Evolutionary conservation across 345 rosid species (phyloP), one percentile per base, ranked within the genome.

Genomic region (Pelargonium nanum): DNA sequence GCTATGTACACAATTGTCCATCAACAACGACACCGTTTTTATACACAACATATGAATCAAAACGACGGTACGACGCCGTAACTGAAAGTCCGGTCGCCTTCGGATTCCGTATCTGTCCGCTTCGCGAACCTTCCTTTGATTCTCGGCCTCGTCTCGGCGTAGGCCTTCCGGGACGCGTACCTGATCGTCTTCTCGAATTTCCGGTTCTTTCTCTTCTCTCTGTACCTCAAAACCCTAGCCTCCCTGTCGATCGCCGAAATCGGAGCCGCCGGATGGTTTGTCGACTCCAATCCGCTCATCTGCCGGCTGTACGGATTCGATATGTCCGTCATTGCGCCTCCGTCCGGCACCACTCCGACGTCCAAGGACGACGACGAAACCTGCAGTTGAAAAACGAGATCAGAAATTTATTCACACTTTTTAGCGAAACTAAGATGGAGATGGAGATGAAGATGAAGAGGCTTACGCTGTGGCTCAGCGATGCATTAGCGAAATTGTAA

Each of bases 171-270:
- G 0, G 99, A 90, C 0, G 96, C 95, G 60, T 90, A 94, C 24
- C 95, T 78, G 26, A 90, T 94, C 15, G 97, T 94, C 85, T 94
- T 94, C 96, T 90, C 93, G 65, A 94, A 90, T 77, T 82, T 94
- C 19, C 96, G 59, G 69, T 83, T 86, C 95, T 94, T 94, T 66
- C 99, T 79, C 83, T 94, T 94, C 82, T 90, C 99, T 58, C 95
- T 84, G 84, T 94, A 94, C 87, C 99, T 87, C 74, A 86, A 57
- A 19, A 94, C 99, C 68, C 96, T 81, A 4, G 91, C 97, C 60
- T 88, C 99, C 70, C 99, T 74, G 66, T 94, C 99, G 2, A 74
- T 85, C 4, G 90, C 73, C 13, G 99, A 81, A 8, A 86, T 69
- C 68, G 81, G 92, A 13, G 76, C 74, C 65, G 83, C 75, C 75